These are phyloP conservation scores for Lablab purpureus DNA, from an alignment of 306 rosid species.

Conservation along the genomic window DNA sequence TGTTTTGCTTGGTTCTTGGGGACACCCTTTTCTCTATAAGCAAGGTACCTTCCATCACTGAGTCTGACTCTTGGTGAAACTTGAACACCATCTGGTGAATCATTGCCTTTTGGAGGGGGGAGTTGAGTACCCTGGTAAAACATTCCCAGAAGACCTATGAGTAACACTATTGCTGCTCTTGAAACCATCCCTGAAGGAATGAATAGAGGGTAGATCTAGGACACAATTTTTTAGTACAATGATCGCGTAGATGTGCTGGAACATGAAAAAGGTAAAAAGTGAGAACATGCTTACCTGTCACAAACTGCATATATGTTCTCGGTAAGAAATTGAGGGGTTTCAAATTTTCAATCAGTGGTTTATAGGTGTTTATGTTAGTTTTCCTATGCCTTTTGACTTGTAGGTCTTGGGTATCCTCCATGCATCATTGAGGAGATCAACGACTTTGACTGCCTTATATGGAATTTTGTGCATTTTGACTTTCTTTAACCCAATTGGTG, in stretches of 20 bases:
- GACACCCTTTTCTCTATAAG: constrained; percentile 71
- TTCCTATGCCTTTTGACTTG: constrained; percentile 41
- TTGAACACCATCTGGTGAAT: constrained; percentile 40
- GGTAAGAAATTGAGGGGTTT: constrained; percentile 7
- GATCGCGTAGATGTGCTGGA: constrained; percentile 15
- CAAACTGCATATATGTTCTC: constrained; percentile 25
- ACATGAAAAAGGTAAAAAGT: constrained; percentile 21
- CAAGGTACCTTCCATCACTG: constrained; percentile 70
- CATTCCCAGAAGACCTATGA: constrained; percentile 80
- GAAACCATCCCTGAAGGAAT: constrained; percentile 59
- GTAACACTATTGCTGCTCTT: constrained; percentile 58
- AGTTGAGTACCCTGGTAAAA: constrained; percentile 67
- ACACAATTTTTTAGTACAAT: constrained; percentile 8
- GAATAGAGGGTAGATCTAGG: constrained; percentile 45
- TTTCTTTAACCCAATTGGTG: neutral
- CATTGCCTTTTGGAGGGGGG: constrained; percentile 56
- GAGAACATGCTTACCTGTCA: constrained; percentile 46
- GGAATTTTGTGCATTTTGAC: constrained; percentile 25
- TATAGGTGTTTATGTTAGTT: neutral
- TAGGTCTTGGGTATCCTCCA: constrained; percentile 14
- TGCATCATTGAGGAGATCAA: neutral
- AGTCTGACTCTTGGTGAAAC: constrained; percentile 64
- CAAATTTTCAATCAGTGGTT: neutral
- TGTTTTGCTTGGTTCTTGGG: constrained; percentile 60
- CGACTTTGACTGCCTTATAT: constrained; percentile 1